Percentiles rank a stretch among this genome's conserved stretches.
phyloP scores from a whole-genome alignment of 139 green algal genomes.

The Picochlorum costavermella region DNA sequence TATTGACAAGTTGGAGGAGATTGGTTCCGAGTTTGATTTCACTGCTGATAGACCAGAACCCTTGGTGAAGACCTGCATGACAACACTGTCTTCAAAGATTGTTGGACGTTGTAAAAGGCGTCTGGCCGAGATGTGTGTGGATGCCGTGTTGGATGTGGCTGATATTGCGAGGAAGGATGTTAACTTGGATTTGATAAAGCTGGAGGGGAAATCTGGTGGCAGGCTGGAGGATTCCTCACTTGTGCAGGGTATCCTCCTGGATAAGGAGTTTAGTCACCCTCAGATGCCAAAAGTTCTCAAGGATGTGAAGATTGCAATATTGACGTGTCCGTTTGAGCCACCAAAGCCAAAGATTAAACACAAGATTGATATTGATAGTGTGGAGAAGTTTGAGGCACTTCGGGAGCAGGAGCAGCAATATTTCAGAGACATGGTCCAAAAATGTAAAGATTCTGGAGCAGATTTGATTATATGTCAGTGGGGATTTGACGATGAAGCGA shows the following conservation, averaged over 20 bases:
- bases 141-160: constrained; percentile 92
- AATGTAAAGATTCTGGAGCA: constrained; percentile 83
- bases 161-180: constrained; percentile 91
- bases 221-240: constrained; percentile 91
- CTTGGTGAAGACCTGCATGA: constrained; percentile 97
- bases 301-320: constrained; percentile 94
- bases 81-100: constrained; percentile 98
- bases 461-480: constrained; percentile 95
- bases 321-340: constrained; percentile 99
- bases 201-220: constrained; percentile 77
- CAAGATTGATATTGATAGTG: constrained; percentile 98
- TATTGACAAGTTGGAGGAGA: constrained; percentile 57
- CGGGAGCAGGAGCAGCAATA: constrained; percentile 83
- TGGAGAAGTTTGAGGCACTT: constrained; percentile 96
- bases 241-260: constrained; percentile 91
- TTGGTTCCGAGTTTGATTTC: constrained; percentile 72
- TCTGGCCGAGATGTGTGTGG: constrained; percentile 97
- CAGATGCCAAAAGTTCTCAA: constrained; percentile 78
- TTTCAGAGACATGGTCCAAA: constrained; percentile 96
- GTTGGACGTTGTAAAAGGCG: constrained; percentile 89
- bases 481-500: constrained; percentile 99
- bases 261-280: constrained; percentile 99
- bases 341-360: constrained; percentile 99
- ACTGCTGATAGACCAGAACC: constrained; percentile 74
- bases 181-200: constrained; percentile 99